Evolutionary conservation across 805 yeast genomes (phyloP).

Genomic region (Metschnikowia peoriensis): DNA sequence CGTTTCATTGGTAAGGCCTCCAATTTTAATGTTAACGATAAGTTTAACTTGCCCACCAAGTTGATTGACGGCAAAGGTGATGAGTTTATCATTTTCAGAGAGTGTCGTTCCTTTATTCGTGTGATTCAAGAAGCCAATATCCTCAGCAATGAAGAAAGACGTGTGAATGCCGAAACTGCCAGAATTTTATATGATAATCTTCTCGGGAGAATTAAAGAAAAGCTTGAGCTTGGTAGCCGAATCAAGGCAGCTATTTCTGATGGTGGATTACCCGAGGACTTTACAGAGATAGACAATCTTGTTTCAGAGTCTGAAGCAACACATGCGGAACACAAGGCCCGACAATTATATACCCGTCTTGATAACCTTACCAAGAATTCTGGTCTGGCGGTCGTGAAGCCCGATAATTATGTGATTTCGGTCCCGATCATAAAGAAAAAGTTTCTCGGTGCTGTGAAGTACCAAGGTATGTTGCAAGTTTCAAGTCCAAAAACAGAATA

Average conservation of each 20-base stretch:
- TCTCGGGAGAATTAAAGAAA: slow-evolving; percentile 28
- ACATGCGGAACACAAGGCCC: slow-evolving; percentile 9
- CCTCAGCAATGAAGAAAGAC: slow-evolving; percentile 17
- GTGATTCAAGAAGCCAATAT: slow-evolving; percentile 24
- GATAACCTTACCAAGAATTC: slow-evolving; percentile 1
- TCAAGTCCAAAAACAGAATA: slow-evolving; percentile 33
- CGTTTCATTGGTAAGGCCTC: slow-evolving; percentile 41
- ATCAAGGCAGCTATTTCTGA: slow-evolving; percentile 10
- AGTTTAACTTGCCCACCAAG: slow-evolving; percentile 33
- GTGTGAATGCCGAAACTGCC: slow-evolving; percentile 10
- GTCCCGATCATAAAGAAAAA: slow-evolving; percentile 30
- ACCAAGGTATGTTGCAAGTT: slow-evolving; percentile 32
- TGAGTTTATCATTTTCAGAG: slow-evolving; percentile 40
- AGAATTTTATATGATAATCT: slow-evolving; percentile 19
- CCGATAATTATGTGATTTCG: slow-evolving; percentile 26
- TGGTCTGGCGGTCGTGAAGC: background rate
- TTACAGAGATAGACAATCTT: background rate
- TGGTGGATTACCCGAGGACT: background rate
- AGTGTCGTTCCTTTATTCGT: slow-evolving; percentile 24
- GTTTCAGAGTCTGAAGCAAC: background rate
- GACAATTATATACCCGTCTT: slow-evolving; percentile 17
- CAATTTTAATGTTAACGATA: slow-evolving; percentile 28
- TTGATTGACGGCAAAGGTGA: slow-evolving; percentile 36
- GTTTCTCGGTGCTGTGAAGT: slow-evolving; percentile 29
- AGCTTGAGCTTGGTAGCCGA: slow-evolving; percentile 26